A percentile compares a stretch with the other conserved stretches of the same genome.
Evolutionary conservation across 2,329 filamentous ascomycete genomes (phyloP).

Genomic region (Onygena corvina): DNA sequence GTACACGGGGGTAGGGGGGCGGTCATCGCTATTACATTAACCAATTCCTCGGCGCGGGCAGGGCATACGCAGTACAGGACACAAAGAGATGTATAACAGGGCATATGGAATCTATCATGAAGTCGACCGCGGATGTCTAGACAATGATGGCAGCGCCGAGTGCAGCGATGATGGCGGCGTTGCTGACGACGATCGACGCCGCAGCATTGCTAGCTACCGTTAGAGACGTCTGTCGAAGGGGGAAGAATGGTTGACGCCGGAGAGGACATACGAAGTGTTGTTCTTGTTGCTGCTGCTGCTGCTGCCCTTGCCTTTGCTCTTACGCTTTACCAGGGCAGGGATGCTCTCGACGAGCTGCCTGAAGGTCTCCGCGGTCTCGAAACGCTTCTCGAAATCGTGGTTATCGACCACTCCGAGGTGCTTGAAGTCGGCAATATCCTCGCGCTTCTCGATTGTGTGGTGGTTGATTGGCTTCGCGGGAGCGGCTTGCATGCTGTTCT

Average conservation of each 20-base stretch:
- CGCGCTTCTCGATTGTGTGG: neutral
- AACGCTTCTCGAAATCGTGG: too few species aligned
- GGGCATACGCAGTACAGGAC: neutral
- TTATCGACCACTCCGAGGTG: too few species aligned
- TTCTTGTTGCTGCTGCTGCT: neutral
- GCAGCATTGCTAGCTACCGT: neutral
- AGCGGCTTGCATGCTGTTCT: neutral
- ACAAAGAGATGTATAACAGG: neutral
- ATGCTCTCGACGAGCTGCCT: neutral
- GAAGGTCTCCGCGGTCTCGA: neutral
- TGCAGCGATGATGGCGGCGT: neutral
- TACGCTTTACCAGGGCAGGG: neutral
- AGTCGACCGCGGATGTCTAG: neutral
- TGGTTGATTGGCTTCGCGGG: neutral
- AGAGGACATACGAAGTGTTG: neutral
- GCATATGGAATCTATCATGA: too few species aligned
- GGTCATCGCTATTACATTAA: too few species aligned
- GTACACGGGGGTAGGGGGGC: too few species aligned
- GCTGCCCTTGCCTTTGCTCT: slow-evolving; percentile 3
- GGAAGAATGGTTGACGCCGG: neutral
- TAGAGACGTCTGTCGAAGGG: neutral
- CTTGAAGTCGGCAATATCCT: too few species aligned
- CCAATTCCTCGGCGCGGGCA: neutral
- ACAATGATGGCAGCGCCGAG: neutral
- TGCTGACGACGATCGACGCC: slow-evolving; percentile 1